A percentile compares a stretch with the other conserved stretches of the same genome.
Conservation (phyloP, 2,329 filamentous ascomycete genomes). For the Aspergillus aculeatus region DNA sequence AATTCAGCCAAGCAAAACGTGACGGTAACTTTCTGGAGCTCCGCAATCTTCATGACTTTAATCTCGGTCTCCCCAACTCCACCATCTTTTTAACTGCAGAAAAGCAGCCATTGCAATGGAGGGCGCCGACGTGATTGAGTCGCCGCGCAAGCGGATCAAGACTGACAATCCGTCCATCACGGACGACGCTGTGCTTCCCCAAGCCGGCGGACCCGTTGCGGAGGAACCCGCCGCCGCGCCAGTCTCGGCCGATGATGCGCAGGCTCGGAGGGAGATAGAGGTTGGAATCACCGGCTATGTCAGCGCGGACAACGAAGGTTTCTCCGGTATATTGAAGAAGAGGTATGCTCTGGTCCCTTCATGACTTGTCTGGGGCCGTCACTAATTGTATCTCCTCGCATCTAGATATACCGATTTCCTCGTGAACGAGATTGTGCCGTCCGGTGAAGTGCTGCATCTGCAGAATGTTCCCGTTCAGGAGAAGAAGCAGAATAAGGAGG, state of each 20-base stretch:
- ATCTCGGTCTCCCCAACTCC: conserved; percentile 13
- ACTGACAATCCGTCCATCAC: conserved; percentile 23
- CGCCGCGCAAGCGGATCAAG: conserved; percentile 39
- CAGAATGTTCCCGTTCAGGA: conserved; percentile 44
- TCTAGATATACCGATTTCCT: conserved; percentile 82
- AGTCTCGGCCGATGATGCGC: conserved; percentile 26
- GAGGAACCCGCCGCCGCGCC: conserved; percentile 10
- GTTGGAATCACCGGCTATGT: conserved; percentile 67
- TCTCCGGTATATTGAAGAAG: conserved; percentile 66
- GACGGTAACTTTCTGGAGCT: conserved; percentile 13
- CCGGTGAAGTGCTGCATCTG: conserved; percentile 75
- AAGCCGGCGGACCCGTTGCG: conserved; percentile 15
- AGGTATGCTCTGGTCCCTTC: conserved; percentile 41
- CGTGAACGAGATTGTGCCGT: conserved; percentile 80
- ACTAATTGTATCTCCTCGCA: conserved; percentile 5
- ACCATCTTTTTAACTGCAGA: not conserved
- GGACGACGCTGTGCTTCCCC: conserved; percentile 17
- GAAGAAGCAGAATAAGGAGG: conserved; percentile 9
- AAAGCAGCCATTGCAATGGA: conserved; percentile 26
- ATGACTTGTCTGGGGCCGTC: not conserved
- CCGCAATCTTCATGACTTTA: conserved; percentile 22
- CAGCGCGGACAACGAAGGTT: conserved; percentile 56
- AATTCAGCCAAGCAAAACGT: conserved; percentile 1
- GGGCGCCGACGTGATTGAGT: conserved; percentile 31
- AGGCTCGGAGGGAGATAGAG: conserved; percentile 42